Conservation (phyloP, 2,329 filamentous ascomycete genomes). For the Calonectria hongkongensis region DNA sequence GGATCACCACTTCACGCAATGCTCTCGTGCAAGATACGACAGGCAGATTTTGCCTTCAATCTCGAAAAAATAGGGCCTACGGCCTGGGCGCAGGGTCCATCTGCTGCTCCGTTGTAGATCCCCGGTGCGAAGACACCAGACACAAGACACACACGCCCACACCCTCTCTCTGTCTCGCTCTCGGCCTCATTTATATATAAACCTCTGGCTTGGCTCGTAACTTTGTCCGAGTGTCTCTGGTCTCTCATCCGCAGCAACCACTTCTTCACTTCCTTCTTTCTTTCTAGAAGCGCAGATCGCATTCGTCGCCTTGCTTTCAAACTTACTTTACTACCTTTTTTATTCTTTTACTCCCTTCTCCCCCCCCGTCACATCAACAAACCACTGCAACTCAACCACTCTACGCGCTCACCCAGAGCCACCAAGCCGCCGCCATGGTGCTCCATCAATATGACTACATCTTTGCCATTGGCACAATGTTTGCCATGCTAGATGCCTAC, state of each 20-base stretch:
- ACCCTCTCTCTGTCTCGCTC: conserved; percentile 6
- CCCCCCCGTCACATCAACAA: not conserved
- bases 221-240: conserved; percentile 31
- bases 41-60: conserved; percentile 8
- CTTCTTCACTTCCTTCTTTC: not conserved
- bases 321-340: conserved; percentile 12
- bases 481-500: conserved; percentile 85
- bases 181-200: conserved; percentile 32
- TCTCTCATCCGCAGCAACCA: conserved; percentile 20
- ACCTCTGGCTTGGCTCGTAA: conserved; percentile 30
- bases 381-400: conserved; percentile 8
- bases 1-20: not conserved
- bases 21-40: conserved; percentile 1
- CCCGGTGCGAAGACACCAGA: conserved; percentile 6
- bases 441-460: conserved; percentile 68
- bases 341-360: not conserved
- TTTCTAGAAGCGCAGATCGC: conserved; percentile 16
- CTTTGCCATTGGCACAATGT: conserved; percentile 84
- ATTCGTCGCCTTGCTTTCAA: not conserved
- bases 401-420: conserved; percentile 15
- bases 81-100: not conserved
- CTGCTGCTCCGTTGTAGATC: conserved; percentile 27
- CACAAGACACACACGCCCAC: conserved; percentile 13
- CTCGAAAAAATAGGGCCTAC: conserved; percentile 11
- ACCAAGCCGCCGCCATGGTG: conserved; percentile 29